Conservation (phyloP, 768 basidiomycete species). For the Tricholoma sp. region DNA sequence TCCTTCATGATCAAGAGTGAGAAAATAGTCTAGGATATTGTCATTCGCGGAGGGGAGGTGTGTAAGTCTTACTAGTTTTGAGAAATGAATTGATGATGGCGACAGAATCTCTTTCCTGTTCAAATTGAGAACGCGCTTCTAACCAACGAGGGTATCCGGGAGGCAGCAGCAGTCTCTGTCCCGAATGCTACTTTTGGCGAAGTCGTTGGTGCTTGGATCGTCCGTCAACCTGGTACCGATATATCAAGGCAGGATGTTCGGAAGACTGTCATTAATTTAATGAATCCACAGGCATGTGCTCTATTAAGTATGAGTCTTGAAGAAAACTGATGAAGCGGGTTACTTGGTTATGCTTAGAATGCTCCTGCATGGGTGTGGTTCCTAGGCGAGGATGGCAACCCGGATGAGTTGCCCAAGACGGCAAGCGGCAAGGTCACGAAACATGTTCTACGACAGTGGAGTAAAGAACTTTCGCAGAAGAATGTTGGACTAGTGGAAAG, state of each 20-base stretch:
- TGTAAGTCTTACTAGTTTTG: constrained; percentile 4
- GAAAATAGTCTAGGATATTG: constrained; percentile 51
- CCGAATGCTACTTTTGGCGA: constrained; percentile 68
- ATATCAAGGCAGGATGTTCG: constrained; percentile 51
- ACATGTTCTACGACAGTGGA: constrained; percentile 69
- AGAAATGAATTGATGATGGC: background rate
- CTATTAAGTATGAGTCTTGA: background rate
- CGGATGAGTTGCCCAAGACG: constrained; percentile 69
- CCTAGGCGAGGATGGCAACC: constrained; percentile 56
- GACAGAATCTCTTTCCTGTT: constrained; percentile 77
- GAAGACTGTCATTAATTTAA: constrained; percentile 43
- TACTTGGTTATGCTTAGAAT: constrained; percentile 41
- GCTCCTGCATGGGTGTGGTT: constrained; percentile 84
- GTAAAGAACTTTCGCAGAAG: constrained; percentile 44
- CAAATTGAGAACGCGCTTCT: constrained; percentile 78
- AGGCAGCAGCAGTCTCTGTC: constrained; percentile 72
- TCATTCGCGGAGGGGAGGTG: constrained; percentile 84
- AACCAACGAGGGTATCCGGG: constrained; percentile 49
- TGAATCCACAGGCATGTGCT: constrained; percentile 73
- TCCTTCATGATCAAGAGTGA: background rate
- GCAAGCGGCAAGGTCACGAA: constrained; percentile 88
- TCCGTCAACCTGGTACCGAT: constrained; percentile 37
- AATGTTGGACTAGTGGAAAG: constrained; percentile 34
- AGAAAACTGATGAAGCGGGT: background rate
- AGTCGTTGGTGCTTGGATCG: constrained; percentile 77